Conservation (phyloP, 1,284 basidiomycete species). For the Malassezia caprae region DNA sequence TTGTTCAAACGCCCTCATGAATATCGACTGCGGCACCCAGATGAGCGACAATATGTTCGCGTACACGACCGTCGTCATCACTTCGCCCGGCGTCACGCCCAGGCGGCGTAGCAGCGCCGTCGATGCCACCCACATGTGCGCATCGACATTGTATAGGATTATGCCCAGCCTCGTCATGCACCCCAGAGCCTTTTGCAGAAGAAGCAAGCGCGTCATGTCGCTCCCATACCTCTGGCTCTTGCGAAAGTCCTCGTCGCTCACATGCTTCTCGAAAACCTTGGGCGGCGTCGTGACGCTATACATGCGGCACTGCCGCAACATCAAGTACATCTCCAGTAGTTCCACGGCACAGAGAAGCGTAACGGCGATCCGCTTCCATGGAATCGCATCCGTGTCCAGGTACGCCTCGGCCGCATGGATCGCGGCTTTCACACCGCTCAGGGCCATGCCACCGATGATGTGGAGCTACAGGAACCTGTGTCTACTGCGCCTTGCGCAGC, state of each 20-base stretch:
- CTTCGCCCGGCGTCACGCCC: constrained; percentile 52
- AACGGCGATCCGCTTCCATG: constrained; percentile 67
- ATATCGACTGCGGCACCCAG: constrained; percentile 55
- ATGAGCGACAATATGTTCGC: constrained; percentile 34
- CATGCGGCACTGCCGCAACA: constrained; percentile 76
- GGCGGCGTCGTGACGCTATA: constrained; percentile 72
- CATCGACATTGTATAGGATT: constrained; percentile 66
- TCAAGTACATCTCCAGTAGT: constrained; percentile 68
- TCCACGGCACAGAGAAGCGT: constrained; percentile 65
- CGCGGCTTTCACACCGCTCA: neutral
- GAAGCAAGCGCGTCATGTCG: constrained; percentile 77
- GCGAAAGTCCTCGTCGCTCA: constrained; percentile 63
- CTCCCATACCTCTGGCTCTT: constrained; percentile 84
- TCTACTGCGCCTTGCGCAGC: neutral
- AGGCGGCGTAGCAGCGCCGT: constrained; percentile 50
- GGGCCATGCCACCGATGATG: no score
- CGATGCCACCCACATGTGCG: constrained; percentile 64
- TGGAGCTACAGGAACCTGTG: constrained; percentile 56
- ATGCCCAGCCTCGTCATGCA: constrained; percentile 63
- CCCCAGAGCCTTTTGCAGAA: constrained; percentile 64
- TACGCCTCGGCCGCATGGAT: neutral
- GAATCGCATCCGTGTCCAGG: constrained; percentile 51
- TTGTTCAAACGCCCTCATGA: constrained; percentile 64
- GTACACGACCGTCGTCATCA: constrained; percentile 72
- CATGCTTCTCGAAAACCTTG: constrained; percentile 61